Evolutionary conservation across 495 filamentous ascomycete species (phyloP).

Genomic region (Sordaria brevicollis): DNA sequence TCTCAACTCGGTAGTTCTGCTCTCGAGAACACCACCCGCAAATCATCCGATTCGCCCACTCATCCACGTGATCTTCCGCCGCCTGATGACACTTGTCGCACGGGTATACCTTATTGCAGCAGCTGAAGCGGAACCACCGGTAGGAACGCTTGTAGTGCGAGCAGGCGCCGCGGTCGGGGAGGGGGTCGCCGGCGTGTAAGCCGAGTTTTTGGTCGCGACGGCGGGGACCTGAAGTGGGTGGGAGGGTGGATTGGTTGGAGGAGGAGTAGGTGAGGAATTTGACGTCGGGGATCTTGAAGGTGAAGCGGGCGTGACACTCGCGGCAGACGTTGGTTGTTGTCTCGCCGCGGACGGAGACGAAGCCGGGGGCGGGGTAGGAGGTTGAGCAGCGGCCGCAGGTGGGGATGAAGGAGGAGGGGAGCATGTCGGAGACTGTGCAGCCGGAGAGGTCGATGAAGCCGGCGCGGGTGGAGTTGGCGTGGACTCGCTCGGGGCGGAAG

Average conservation of each 20-base stretch:
- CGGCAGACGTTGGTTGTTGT: slow-evolving; percentile 69
- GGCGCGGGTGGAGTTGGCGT: slow-evolving; percentile 63
- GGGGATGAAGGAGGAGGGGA: slow-evolving; percentile 70
- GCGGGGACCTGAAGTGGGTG: slow-evolving; percentile 33
- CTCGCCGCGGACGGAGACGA: slow-evolving; percentile 65
- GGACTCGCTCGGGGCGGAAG: slow-evolving; percentile 68
- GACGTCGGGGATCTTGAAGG: slow-evolving; percentile 69
- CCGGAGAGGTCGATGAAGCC: slow-evolving; percentile 77
- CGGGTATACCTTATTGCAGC: slow-evolving; percentile 50
- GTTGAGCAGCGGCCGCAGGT: slow-evolving; percentile 77
- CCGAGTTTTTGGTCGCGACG: slow-evolving; percentile 65
- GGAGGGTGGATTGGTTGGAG: slow-evolving; percentile 31
- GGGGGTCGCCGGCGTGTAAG: slow-evolving; percentile 66
- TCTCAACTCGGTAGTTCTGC: slow-evolving; percentile 72
- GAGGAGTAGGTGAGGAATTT: slow-evolving; percentile 66
- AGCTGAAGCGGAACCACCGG: slow-evolving; percentile 73
- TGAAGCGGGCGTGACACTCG: slow-evolving; percentile 75
- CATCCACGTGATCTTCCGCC: slow-evolving; percentile 59
- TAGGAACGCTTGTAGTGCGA: slow-evolving; percentile 69
- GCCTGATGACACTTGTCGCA: slow-evolving; percentile 83
- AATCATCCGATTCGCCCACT: slow-evolving; percentile 84
- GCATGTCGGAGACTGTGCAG: slow-evolving; percentile 68
- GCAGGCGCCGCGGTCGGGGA: slow-evolving; percentile 67
- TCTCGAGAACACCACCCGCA: slow-evolving; percentile 78
- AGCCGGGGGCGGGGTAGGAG: slow-evolving; percentile 41